Conservation (phyloP, 257 asterid species). For the Solanum appendiculatum region DNA sequence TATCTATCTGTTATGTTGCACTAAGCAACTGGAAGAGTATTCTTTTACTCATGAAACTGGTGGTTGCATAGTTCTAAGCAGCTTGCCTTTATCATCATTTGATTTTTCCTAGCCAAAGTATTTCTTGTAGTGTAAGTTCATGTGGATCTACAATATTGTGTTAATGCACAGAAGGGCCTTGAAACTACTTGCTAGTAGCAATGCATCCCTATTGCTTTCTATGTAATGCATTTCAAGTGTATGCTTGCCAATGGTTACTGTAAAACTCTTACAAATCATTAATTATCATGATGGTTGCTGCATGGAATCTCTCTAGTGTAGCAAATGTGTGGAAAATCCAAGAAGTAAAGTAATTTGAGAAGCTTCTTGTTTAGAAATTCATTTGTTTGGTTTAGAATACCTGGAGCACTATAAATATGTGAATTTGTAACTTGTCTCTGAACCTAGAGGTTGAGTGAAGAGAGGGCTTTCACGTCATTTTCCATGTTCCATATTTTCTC, state of each 20-base stretch:
- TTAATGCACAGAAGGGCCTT: background rate
- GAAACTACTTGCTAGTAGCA: background rate
- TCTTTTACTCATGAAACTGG: background rate
- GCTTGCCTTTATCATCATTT: background rate
- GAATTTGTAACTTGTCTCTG: background rate
- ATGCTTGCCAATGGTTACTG: background rate
- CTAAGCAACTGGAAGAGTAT: background rate
- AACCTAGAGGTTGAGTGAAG: background rate
- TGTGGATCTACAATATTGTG: background rate
- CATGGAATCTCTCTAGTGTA: background rate
- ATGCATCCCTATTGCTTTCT: background rate
- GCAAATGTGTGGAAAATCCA: background rate
- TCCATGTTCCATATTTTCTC: background rate
- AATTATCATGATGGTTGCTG: background rate
- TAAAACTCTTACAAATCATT: background rate
- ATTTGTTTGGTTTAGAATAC: background rate
- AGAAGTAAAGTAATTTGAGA: background rate
- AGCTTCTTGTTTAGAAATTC: background rate
- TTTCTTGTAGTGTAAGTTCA: background rate
- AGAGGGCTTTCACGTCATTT: background rate
- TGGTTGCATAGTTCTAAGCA: background rate
- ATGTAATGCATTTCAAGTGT: background rate
- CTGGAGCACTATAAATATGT: background rate
- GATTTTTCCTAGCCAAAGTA: background rate
- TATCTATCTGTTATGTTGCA: background rate